Evolutionary conservation across 2,329 filamentous ascomycete species (phyloP), one percentile per base, ranked within the genome.

Genomic region (Elsinoe perseae): DNA sequence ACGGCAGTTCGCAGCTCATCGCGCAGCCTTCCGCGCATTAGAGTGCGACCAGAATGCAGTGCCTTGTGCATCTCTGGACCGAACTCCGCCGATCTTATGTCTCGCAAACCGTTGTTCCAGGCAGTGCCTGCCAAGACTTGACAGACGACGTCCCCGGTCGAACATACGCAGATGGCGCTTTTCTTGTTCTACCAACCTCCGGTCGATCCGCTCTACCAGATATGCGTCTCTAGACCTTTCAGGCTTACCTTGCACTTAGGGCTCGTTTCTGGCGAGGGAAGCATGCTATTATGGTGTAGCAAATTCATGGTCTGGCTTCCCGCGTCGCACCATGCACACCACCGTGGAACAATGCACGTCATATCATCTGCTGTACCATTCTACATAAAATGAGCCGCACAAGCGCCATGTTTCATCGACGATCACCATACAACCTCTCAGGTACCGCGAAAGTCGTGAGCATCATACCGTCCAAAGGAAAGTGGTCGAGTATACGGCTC

Each of bases 341-440:
- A 44, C 40, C 40, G 40, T 44, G 40, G 40, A 27, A 44, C 40
- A 44, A n/a, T n/a, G 48, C 16, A 52, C 48, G 48, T 52, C 48
- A 52, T 52, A 28, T 20, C 48, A 52, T 34, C 18, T 44, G 30
- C 48, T 38, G 48, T 18, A 52, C 48, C 48, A 27, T 23, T 52
- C 18, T 38, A 25, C 23, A 52, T 7, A 5, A 38, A 52, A 38
- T 52, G 48, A 52, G 20, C 48, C 48, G 48, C 28, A 52, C 20
- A 38, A 36, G 14, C 16, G 20, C 48, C 48, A 38, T 38, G 48
- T 52, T 52, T 52, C 48, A 52, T 52, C 48, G 48, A 52, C 48
- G 48, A 52, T 52, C 48, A 52, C 48, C 48, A 52, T 52, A 52
- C 48, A 52, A 52, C 48, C 30, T 52, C 21, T 30, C 48, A 52